Percentiles rank a stretch among this genome's conserved stretches.
These are phyloP conservation scores for Viridothelium virens DNA, from an alignment of 495 filamentous ascomycete species.

Conservation along the genomic window DNA sequence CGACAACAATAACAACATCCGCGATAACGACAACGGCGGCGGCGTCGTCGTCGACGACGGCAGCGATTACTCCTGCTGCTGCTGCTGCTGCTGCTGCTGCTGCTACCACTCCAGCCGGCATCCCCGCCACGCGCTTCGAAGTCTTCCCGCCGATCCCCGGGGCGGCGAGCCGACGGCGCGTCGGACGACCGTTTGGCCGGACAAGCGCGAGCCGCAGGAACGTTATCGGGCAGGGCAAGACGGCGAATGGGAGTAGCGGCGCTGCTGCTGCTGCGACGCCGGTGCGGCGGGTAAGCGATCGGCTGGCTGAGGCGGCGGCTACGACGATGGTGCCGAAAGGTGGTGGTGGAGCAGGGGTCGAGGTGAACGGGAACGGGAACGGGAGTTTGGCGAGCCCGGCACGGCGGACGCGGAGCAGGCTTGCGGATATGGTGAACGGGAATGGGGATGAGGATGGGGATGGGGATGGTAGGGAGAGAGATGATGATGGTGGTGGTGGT, in stretches of 20 bases:
- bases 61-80: too few relatives aligned
- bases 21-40: background rate
- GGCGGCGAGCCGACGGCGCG: slow-evolving; percentile 37
- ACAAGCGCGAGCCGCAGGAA: slow-evolving; percentile 27
- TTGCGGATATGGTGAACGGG: slow-evolving; percentile 27
- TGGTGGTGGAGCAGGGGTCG: background rate
- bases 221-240: background rate
- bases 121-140: slow-evolving; percentile 75
- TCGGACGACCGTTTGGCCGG: slow-evolving; percentile 41
- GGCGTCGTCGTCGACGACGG: background rate
- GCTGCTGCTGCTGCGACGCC: slow-evolving; percentile 17
- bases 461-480: slow-evolving; percentile 14
- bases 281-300: slow-evolving; percentile 17
- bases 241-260: slow-evolving; percentile 17
- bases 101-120: slow-evolving; percentile 32
- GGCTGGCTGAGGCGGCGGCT: background rate
- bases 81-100: too few relatives aligned
- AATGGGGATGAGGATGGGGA: slow-evolving; percentile 20
- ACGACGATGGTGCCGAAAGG: background rate
- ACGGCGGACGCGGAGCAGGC: slow-evolving; percentile 35
- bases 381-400: slow-evolving; percentile 11
- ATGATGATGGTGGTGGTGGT: slow-evolving; percentile 15
- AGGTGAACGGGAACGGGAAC: background rate
- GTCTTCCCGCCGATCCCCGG: slow-evolving; percentile 74
- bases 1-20: slow-evolving; percentile 18